A percentile compares a stretch with the other conserved stretches of the same genome.
phyloP scores from a whole-genome alignment of 2,329 filamentous ascomycete genomes.

The Xylariomycetidae sp. region DNA sequence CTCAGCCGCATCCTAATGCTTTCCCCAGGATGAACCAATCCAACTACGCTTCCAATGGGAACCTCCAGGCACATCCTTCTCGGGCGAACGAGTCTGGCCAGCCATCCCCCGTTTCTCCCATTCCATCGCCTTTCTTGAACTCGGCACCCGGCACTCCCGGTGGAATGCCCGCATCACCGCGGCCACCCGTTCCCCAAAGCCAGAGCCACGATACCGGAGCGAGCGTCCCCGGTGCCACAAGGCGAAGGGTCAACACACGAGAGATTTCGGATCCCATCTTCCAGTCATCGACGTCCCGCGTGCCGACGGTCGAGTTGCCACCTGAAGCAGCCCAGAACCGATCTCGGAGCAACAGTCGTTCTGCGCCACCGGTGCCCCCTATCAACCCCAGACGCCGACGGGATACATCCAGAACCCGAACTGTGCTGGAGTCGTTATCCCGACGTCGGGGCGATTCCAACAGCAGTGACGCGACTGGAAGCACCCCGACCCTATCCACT shows the following conservation, averaged over 20 bases:
- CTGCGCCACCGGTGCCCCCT: slow-evolving; percentile 47
- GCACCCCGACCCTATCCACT: slow-evolving; percentile 24
- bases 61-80: slow-evolving; percentile 28
- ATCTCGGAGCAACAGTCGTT: slow-evolving; percentile 33
- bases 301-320: slow-evolving; percentile 36
- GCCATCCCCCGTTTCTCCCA: slow-evolving; percentile 40
- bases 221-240: slow-evolving; percentile 28
- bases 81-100: slow-evolving; percentile 33
- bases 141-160: slow-evolving; percentile 30
- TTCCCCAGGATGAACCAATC: slow-evolving; percentile 15
- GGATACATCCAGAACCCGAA: slow-evolving; percentile 32
- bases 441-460: slow-evolving; percentile 29
- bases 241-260: slow-evolving; percentile 36
- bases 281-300: slow-evolving; percentile 38
- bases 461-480: slow-evolving; percentile 22
- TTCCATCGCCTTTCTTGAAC: slow-evolving; percentile 27
- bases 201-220: slow-evolving; percentile 18
- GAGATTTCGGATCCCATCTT: slow-evolving; percentile 48
- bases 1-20: slow-evolving; percentile 31
- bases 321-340: slow-evolving; percentile 24
- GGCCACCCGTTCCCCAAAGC: slow-evolving; percentile 27
- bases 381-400: slow-evolving; percentile 50
- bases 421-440: slow-evolving; percentile 31
- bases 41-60: slow-evolving; percentile 23
- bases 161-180: slow-evolving; percentile 26